Evolutionary conservation across 1,284 basidiomycete genomes (phyloP).

Genomic region (Trametes versicolor): DNA sequence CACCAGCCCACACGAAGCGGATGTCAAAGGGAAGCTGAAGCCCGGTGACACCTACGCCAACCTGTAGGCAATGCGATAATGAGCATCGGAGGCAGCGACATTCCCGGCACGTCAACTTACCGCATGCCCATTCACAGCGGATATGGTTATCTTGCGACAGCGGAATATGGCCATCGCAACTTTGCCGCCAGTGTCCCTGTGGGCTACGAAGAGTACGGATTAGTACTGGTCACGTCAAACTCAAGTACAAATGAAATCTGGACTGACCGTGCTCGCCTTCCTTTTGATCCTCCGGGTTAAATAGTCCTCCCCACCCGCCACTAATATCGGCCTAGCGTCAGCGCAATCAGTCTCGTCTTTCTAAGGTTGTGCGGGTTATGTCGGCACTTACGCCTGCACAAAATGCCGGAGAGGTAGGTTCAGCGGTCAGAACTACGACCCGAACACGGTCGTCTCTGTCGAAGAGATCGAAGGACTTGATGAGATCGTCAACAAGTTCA

Average conservation of each 20-base stretch:
- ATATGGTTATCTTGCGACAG: conserved; percentile 66
- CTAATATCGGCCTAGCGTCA: conserved; percentile 57
- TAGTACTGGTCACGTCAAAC: not conserved
- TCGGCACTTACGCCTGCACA: conserved; percentile 58
- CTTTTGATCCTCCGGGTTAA: conserved; percentile 45
- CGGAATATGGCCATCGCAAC: conserved; percentile 58
- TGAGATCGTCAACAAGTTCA: conserved; percentile 49
- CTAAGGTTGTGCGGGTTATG: no score
- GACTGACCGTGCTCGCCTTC: conserved; percentile 55
- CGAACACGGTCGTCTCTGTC: conserved; percentile 63
- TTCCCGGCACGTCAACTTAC: conserved; percentile 39
- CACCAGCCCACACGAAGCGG: conserved; percentile 62
- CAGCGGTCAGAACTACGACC: conserved; percentile 61
- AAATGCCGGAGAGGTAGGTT: conserved; percentile 59
- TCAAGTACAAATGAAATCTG: not conserved
- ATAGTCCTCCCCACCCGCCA: conserved; percentile 35
- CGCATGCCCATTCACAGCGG: conserved; percentile 67
- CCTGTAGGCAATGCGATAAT: conserved; percentile 41
- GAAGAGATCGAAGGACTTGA: conserved; percentile 54
- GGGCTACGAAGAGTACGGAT: conserved; percentile 45
- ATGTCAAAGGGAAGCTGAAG: conserved; percentile 67
- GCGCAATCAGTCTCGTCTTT: not conserved
- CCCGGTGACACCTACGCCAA: conserved; percentile 62
- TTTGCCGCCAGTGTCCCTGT: conserved; percentile 59
- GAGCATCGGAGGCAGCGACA: not conserved